Evolutionary conservation across 805 yeast species (phyloP), one percentile per base, ranked within the genome.

Genomic region (Lipomyces yamadae): DNA sequence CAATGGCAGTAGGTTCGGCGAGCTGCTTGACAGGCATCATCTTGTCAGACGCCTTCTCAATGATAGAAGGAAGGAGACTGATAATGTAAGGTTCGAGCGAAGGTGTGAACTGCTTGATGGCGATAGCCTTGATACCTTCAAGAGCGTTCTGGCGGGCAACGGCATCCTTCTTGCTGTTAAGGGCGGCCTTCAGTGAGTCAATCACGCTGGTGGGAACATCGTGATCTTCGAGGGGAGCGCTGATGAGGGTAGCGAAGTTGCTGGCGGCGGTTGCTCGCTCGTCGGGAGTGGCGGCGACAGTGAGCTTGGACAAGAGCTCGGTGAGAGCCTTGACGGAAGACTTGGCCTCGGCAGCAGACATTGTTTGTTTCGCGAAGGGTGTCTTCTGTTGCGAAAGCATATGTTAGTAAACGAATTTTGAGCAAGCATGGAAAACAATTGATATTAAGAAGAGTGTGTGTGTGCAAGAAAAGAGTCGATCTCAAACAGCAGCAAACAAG

Each of bases 171-270:
- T 92, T 91, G 87, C 87, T 86, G 80, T 84, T 82, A 77, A 94
- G 83, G 74, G 95, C 87, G 76, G 85, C 85, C 79, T 85, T 83
- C 80, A 95, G 86, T 80, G 89, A 86, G 71, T 81, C 81, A 81
- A 94, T 91, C 86, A 94, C 92, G 77, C 86, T 88, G 77, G 83
- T 88, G 77, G 99, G 98, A 74, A 92, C 95, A 83, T 94, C 98
- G 82, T 95, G 98, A 85, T 95, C 99, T 80, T 94, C 93, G 83
- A 93, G 92, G 78, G 94, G 91, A 75, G 97, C 96, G 83, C 94
- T 94, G 82, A 95, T 86, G 86, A 95, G 93, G 71, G 95, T 86
- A 73, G 98, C 87, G 76, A 95, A 91, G 79, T 91, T 91, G 76
- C 89, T 80, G 78, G 97, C 95, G 79, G 96, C 93, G 78, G 86